Evolutionary conservation across 2,329 filamentous ascomycete species (phyloP), one percentile per base, ranked within the genome.

Genomic region (Calcarisporium arbuscula): DNA sequence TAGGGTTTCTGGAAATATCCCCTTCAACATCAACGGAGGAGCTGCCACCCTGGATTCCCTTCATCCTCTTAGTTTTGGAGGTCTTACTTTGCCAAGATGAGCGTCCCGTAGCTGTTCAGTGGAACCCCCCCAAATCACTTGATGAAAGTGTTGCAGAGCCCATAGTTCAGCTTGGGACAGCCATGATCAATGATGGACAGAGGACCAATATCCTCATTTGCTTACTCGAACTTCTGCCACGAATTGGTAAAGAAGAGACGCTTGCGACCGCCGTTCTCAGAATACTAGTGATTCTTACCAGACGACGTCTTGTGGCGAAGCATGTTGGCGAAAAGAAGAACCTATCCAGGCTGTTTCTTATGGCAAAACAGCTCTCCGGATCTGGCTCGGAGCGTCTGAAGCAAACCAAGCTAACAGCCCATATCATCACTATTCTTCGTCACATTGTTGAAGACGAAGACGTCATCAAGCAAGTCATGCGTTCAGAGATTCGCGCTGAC

Each of bases 381-480:
- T 74, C 80, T 19, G 83, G 85, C 6, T 85, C 87, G 19, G 76
- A 84, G 35, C 81, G 82, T 35, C 72, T 98, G 8, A 70, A 64
- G 41, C 68, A 72, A 26, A 68, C 64, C 3, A 66, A 65, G 34
- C 61, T 76, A 25, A 65, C 68, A 4, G 58, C 67, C 16, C 74
- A 82, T 38, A 82, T 95, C 49, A 82, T 96, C 73, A 74, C 90
- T 10, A 82, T 95, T 34, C 66, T 98, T 28, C 81, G 94, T 26
- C 92, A 98, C 52, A 82, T 98, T 44, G 77, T 96, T 35, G 92
- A 98, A 60, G 94, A 98, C 51, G 87, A 95, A 32, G 82, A 88
- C 14, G 92, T 83, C 3, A 74, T 96, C 40, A 86, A 85, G 45
- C 86, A 95, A 54, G 81, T 95, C 40, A 95, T 98, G 84, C 76